Evolutionary conservation across 805 yeast species (phyloP).

Genomic region (Candida qinlingensis): DNA sequence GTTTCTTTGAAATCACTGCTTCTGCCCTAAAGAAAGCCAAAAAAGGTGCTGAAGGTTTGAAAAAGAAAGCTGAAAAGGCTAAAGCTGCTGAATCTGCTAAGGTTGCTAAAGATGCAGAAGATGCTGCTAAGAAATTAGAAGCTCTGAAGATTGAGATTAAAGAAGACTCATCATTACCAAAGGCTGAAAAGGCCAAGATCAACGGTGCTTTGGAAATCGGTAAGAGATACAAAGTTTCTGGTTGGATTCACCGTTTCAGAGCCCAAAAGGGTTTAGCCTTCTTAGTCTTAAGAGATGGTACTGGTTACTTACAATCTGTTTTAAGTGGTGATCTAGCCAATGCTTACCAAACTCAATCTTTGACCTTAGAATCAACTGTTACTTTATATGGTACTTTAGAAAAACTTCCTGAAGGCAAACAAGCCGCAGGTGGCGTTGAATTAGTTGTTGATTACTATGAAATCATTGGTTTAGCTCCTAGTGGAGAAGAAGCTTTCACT

Average conservation of each 20-base stretch:
- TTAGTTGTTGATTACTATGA: slow-evolving; percentile 85
- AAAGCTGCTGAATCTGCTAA: slow-evolving; percentile 47
- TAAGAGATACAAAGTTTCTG: slow-evolving; percentile 70
- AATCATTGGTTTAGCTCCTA: slow-evolving; percentile 88
- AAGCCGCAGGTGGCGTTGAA: slow-evolving; percentile 98
- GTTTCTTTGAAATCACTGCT: slow-evolving; percentile 73
- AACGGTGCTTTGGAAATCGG: slow-evolving; percentile 41
- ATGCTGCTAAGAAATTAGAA: slow-evolving; percentile 69
- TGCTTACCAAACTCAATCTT: slow-evolving; percentile 76
- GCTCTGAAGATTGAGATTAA: slow-evolving; percentile 70
- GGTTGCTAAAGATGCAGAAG: slow-evolving; percentile 58
- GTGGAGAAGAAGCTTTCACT: slow-evolving; percentile 92
- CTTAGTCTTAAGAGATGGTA: slow-evolving; percentile 90
- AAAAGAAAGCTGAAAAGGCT: slow-evolving; percentile 56
- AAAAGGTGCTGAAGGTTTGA: slow-evolving; percentile 90
- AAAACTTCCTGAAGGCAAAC: slow-evolving; percentile 90
- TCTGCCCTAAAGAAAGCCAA: slow-evolving; percentile 94
- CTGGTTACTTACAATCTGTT: slow-evolving; percentile 85
- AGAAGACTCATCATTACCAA: slow-evolving; percentile 70
- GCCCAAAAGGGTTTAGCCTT: slow-evolving; percentile 89
- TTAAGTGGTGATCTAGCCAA: slow-evolving; percentile 87
- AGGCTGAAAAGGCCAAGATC: slow-evolving; percentile 65
- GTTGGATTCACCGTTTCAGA: slow-evolving; percentile 97
- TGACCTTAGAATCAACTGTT: slow-evolving; percentile 87
- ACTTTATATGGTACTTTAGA: slow-evolving; percentile 73